These are phyloP conservation scores for Entophlyctis luteolus DNA, from an alignment of 192 early-diverging fungal genomes.

Conservation along the genomic window DNA sequence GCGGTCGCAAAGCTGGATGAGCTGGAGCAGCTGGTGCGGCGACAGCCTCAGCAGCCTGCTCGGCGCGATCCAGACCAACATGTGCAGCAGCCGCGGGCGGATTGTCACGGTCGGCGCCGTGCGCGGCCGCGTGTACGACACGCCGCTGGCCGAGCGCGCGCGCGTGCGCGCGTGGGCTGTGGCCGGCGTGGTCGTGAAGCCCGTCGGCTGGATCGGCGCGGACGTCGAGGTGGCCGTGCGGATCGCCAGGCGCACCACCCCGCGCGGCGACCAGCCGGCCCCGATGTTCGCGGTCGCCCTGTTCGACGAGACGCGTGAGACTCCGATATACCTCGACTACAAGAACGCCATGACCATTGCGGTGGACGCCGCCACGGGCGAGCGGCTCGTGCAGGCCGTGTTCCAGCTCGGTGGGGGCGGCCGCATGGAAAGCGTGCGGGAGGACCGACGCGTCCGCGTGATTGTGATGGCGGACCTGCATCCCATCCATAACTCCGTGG, in stretches of 20 bases:
- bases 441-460: too few species aligned
- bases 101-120: constrained; percentile 18
- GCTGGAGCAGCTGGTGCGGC: constrained; percentile 19
- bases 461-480: too few species aligned
- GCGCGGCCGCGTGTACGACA: constrained; percentile 10
- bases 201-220: constrained; percentile 8
- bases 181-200: not conserved
- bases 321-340: constrained; percentile 16
- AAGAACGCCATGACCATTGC: not conserved
- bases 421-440: too few species aligned
- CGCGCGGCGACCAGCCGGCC: not conserved
- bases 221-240: not conserved
- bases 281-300: constrained; percentile 12
- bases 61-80: constrained; percentile 23
- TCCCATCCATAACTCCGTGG: too few species aligned
- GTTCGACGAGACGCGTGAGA: not conserved
- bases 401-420: too few species aligned
- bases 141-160: not conserved
- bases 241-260: not conserved
- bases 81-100: constrained; percentile 9
- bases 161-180: not conserved
- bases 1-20: constrained; percentile 20
- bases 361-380: too few species aligned
- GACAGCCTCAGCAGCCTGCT: constrained; percentile 13
- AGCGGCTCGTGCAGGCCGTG: too few species aligned